Evolutionary conservation across 345 rosid species (phyloP), one percentile per base, ranked within the genome.

Genomic region (Bretschneidera sinensis): DNA sequence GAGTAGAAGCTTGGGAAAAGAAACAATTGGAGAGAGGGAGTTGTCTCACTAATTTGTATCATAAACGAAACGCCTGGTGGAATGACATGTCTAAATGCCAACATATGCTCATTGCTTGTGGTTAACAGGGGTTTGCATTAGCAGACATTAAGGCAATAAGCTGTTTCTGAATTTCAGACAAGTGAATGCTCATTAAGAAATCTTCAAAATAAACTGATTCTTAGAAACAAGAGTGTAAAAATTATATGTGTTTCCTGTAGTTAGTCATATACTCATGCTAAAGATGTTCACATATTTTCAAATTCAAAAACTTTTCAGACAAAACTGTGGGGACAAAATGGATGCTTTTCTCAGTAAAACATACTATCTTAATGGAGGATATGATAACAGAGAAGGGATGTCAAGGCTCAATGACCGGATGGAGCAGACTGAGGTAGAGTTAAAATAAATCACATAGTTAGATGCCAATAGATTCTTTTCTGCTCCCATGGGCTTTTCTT

Each of bases 301-400:
- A 1, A 39, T 4, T 4, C 6, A 31, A 31, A 31, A 55, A 51
- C 59, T 60, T 48, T 73, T 59, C 77, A 89, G 95, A 59, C 60
- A 80, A 71, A 80, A 78, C 65, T 89, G 91, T 45, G 84, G 74
- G 57, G 84, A 78, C 72, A 80, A 85, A 78, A 73, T 80, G 63
- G 82, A 79, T 71, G 75, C 80, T 5, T 89, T 85, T 79, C 88
- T 83, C 48, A 69, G 83, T 43, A 79, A 71, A 79, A 89, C 83
- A 33, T 81, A 76, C 74, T 72, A 85, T 54, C 67, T 83, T 33
- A 72, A 86, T 60, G 91, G 91, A 62, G 87, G 95, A 51, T 63
- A 62, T 68, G 71, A 84, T 73, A 89, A 81, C 69, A 67, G 34
- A 58, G 78, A 75, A 11, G 89, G 91, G 62, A 89, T 83, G 85